These are phyloP conservation scores for Fusarium newnesense DNA, from an alignment of 2,329 filamentous ascomycete species.

Conservation along the genomic window DNA sequence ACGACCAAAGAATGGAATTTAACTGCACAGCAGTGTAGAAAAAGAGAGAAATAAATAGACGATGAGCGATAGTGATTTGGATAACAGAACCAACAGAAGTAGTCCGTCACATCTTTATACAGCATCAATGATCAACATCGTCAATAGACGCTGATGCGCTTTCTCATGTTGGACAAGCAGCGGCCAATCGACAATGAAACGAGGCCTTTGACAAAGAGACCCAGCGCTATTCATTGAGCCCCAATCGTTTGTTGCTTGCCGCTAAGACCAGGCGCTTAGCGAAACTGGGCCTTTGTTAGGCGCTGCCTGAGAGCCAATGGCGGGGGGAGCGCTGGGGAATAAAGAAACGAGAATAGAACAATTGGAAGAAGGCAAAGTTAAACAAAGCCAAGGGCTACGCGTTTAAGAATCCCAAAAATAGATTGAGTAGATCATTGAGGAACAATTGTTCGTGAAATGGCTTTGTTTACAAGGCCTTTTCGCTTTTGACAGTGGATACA, in stretches of 20 bases:
- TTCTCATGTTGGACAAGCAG: background rate
- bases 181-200: slow-evolving; percentile 37
- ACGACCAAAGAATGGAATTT: slow-evolving; percentile 3
- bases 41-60: background rate
- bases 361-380: background rate
- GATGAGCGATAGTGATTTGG: slow-evolving; percentile 5
- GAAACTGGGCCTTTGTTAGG: slow-evolving; percentile 34
- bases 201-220: slow-evolving; percentile 5
- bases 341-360: slow-evolving; percentile 28
- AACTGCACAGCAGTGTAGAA: slow-evolving; percentile 35
- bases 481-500: background rate
- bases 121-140: background rate
- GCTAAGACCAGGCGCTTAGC: slow-evolving; percentile 39
- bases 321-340: background rate
- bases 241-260: slow-evolving; percentile 39
- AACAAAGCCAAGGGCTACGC: background rate
- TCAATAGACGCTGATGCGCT: slow-evolving; percentile 8
- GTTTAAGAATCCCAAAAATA: background rate
- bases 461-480: background rate
- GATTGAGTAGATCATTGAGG: background rate
- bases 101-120: slow-evolving; percentile 18
- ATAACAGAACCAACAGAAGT: background rate
- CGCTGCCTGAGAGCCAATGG: slow-evolving; percentile 22
- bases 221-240: slow-evolving; percentile 13
- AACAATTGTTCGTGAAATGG: background rate